Conservation (phyloP, 2,329 filamentous ascomycete species). For the Parasarocladium wereldwijsianum region DNA sequence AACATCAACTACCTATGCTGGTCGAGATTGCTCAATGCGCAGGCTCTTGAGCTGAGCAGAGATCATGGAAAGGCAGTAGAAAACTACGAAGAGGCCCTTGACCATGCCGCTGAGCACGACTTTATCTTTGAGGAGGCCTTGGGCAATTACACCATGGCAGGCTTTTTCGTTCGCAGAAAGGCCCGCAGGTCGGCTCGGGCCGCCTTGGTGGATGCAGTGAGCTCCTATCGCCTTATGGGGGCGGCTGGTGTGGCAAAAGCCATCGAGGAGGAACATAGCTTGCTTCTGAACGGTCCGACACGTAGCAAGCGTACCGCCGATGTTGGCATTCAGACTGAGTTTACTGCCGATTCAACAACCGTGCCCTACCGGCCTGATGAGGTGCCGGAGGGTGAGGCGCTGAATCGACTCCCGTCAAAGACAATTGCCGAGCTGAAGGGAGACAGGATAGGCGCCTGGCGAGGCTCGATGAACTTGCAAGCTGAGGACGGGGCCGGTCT, state of each 20-base stretch:
- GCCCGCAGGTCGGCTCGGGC: constrained; percentile 54
- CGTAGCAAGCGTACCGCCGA: constrained; percentile 45
- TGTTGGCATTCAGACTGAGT: constrained; percentile 54
- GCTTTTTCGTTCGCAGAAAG: constrained; percentile 50
- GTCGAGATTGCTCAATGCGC: constrained; percentile 53
- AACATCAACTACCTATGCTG: constrained; percentile 59
- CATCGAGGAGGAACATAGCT: constrained; percentile 52
- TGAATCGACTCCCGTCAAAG: constrained; percentile 26
- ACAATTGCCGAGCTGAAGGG: constrained; percentile 35
- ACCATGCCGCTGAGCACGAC: constrained; percentile 53
- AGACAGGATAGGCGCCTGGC: constrained; percentile 48
- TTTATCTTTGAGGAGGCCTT: constrained; percentile 60
- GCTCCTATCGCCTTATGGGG: constrained; percentile 53
- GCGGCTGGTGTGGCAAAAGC: constrained; percentile 54
- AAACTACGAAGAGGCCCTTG: constrained; percentile 55
- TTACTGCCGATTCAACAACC: constrained; percentile 33
- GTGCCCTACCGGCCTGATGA: constrained; percentile 35
- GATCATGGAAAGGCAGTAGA: constrained; percentile 44
- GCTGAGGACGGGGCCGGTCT: constrained; percentile 46
- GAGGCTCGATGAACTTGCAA: constrained; percentile 40
- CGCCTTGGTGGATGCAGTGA: constrained; percentile 52
- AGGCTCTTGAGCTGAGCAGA: constrained; percentile 47
- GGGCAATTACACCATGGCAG: constrained; percentile 59
- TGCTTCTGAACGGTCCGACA: constrained; percentile 48
- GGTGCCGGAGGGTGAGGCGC: constrained; percentile 27